A percentile compares a stretch with the other conserved stretches of the same genome.
phyloP scores from a whole-genome alignment of 164 flowering plant species.

The Santalum album region DNA sequence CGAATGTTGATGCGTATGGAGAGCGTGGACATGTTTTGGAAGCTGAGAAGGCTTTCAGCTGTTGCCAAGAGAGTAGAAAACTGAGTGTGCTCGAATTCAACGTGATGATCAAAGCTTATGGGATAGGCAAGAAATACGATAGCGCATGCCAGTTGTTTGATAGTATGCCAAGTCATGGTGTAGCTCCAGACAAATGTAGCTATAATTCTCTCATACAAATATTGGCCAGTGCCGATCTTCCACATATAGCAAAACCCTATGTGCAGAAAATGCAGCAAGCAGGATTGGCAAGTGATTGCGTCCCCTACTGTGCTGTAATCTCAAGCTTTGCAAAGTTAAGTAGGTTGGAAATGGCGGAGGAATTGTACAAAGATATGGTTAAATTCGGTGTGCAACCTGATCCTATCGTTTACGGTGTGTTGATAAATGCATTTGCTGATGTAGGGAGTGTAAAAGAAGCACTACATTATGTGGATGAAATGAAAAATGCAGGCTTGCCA shows the following conservation, averaged over 20 bases:
- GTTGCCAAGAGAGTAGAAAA: constrained; percentile 43
- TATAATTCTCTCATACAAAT: constrained; percentile 70
- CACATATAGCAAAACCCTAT: constrained; percentile 44
- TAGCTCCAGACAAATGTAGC: constrained; percentile 71
- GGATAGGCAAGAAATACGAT: constrained; percentile 48
- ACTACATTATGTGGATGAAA: constrained; percentile 34
- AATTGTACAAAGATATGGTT: constrained; percentile 61
- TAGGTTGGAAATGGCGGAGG: constrained; percentile 49
- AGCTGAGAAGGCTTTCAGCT: constrained; percentile 70
- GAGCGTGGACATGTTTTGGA: constrained; percentile 58
- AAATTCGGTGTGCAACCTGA: constrained; percentile 49
- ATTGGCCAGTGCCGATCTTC: constrained; percentile 58
- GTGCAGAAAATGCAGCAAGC: constrained; percentile 63
- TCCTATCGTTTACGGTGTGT: constrained; percentile 60
- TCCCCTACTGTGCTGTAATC: constrained; percentile 76
- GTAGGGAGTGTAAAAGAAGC: constrained; percentile 56
- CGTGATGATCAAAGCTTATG: constrained; percentile 97
- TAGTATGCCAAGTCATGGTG: constrained; percentile 46
- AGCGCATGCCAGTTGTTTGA: constrained; percentile 67
- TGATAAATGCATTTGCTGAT: constrained; percentile 87
- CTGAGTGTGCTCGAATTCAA: constrained; percentile 62
- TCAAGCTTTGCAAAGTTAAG: constrained; percentile 66
- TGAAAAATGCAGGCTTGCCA: constrained; percentile 49
- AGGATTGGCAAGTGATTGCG: constrained; percentile 53
- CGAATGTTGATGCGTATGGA: constrained; percentile 90